Conservation (phyloP, 2,329 filamentous ascomycete genomes). For the Septoria linicola region DNA sequence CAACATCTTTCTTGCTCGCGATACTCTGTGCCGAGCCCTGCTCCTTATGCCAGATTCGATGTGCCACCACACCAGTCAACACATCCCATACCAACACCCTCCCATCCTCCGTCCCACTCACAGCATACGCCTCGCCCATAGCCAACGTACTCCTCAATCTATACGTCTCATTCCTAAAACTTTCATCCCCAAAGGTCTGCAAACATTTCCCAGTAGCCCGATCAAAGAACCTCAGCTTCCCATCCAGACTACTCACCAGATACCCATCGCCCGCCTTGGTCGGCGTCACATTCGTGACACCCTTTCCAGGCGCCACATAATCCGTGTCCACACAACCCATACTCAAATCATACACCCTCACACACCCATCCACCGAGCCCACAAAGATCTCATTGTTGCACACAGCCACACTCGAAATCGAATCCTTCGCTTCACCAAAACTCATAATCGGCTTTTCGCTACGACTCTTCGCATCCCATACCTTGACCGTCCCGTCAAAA, state of each 20-base stretch:
- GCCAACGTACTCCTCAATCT: conserved; percentile 76
- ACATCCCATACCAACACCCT: conserved; percentile 81
- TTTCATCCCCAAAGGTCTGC: conserved; percentile 63
- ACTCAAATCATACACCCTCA: conserved; percentile 78
- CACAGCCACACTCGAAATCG: conserved; percentile 52
- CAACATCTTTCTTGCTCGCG: conserved; percentile 47
- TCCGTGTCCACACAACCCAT: conserved; percentile 71
- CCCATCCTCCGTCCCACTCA: conserved; percentile 79
- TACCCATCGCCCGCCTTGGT: conserved; percentile 72
- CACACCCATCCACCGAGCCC: conserved; percentile 80
- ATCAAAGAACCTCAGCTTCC: conserved; percentile 77
- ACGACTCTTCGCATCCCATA: conserved; percentile 68
- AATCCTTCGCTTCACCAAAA: conserved; percentile 70
- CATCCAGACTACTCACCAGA: conserved; percentile 74
- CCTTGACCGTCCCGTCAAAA: conserved; percentile 70
- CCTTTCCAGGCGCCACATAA: conserved; percentile 52
- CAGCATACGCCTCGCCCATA: conserved; percentile 70
- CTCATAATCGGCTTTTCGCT: conserved; percentile 67
- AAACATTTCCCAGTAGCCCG: conserved; percentile 70
- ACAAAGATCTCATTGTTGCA: conserved; percentile 58
- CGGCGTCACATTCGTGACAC: conserved; percentile 71
- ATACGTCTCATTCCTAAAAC: conserved; percentile 64
- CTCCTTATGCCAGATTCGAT: conserved; percentile 55
- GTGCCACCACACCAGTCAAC: conserved; percentile 66
- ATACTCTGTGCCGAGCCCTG: conserved; percentile 25